Base-by-base conservation (phyloP, 805 yeast genomes). In the Teunomyces panamensis region DNA sequence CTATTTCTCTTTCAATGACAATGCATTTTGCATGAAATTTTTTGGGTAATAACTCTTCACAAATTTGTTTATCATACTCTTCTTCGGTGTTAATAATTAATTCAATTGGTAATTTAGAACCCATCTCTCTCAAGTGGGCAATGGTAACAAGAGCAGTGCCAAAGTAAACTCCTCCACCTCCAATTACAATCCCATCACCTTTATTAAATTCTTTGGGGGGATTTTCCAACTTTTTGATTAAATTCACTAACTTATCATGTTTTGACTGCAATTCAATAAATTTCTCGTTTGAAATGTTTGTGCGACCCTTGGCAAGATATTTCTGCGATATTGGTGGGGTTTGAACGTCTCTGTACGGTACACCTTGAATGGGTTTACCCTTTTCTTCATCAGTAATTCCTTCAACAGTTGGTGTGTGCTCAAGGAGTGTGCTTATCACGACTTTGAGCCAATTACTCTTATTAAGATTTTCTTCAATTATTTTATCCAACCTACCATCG, bases 111-210 rank as follows among this genome's bases (percentile, higher is more conserved):
- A 69, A 57, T 43, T 52, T 47, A 24, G 67, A 63, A 3, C 72
- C 73, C 46, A 51, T 45, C 42, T 65, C 67, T 43, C 72, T 52
- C 7, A 68, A 42, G 42, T 68, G 72, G 2, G 58, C 57, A 9
- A 68, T 53, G 17, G 59, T 54, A 1, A 68, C 60, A 30, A 70
- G 52, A 1, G 71, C 68, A 1, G 63, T 57, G 3, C 64, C 64
- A 17, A 68, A 47, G 45, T 57, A 55, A 13, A 51, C 48, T 6
- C 64, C 62, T 6, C 67, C 64, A 7, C 66, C 66, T 26, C 63
- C 58, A n/a, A 71, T 56, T 6, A 69, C 68, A 28, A 71, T 68
- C 7, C 75, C 75, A 13, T 60, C 58, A 5, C 73, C 74, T 2
- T 50, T 46, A 14, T 55, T 58, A 24, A 66, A 49, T n/a, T 57